Percentiles rank a stretch among this genome's conserved stretches.
These are phyloP conservation scores for Gaeumannomyces sp. DNA, from an alignment of 2,329 filamentous ascomycete genomes.

Conservation along the genomic window DNA sequence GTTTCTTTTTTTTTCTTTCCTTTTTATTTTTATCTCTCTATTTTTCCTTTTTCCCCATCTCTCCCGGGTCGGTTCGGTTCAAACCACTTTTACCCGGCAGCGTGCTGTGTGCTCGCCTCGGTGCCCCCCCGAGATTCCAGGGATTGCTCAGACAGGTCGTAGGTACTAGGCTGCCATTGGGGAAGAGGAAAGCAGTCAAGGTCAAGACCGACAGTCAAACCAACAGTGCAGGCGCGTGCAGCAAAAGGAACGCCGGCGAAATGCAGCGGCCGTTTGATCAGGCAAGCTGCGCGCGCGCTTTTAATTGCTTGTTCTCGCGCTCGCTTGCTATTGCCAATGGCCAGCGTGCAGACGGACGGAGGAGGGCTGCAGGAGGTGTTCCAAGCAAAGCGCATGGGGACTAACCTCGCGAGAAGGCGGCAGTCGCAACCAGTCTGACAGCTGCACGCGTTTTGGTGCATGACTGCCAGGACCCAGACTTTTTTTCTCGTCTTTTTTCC, in stretches of 20 bases:
- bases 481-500: neutral
- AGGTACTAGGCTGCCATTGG: too few species aligned
- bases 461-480: too few species aligned
- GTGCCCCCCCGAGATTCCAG: neutral
- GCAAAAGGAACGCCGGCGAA: neutral
- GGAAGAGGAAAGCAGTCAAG: neutral
- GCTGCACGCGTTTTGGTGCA: too few species aligned
- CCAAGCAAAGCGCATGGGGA: too few species aligned
- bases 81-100: neutral
- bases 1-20: neutral
- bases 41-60: neutral
- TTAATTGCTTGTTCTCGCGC: neutral
- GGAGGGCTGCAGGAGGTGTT: neutral
- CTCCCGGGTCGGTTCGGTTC: neutral
- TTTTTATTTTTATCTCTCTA: neutral
- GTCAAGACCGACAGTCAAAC: neutral
- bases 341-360: neutral
- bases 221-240: neutral
- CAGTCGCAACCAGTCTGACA: too few species aligned
- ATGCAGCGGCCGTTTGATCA: neutral
- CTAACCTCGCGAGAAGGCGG: too few species aligned
- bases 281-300: too few species aligned
- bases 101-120: neutral
- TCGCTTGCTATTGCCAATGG: neutral
- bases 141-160: neutral